Evolutionary conservation across 2,329 filamentous ascomycete genomes (phyloP), one percentile per base, ranked within the genome.

Genomic region (Neopestalotiopsis sp.): DNA sequence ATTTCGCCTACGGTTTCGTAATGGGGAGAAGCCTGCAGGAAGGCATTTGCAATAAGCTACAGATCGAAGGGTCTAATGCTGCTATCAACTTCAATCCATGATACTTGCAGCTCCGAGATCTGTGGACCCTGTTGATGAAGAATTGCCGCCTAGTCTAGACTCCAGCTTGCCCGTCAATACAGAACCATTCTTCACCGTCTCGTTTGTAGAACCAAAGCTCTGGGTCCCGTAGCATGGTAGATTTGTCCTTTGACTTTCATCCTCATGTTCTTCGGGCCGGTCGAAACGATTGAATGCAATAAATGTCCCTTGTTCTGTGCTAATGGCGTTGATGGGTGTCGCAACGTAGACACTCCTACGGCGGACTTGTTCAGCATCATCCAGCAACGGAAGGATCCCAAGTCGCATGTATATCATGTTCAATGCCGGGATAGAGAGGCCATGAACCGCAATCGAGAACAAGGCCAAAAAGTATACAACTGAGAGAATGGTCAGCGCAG

Each of bases 221-320:
- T 53, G 6, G 4, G n/a, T 20, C 17, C 45, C 0, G n/a, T 9
- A 17, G 4, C 17, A 53, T n/a, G 17, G 45, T 14, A 10, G n/a
- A n/a, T 20, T 20, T 20, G 45, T 6, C 5, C 45, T n/a, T 17
- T 20, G 9, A 3, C 5, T n/a, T 17, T 53, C 14, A 62, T 62
- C 59, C n/a, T 40, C 34, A 20, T n/a, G 13, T 12, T 62, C 30
- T 4, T 38, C n/a, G 5, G 59, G 59, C 5, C 59, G 59, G 20
- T 62, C 59, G 76, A 86, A 86, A 61, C 85, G 82, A 72, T 86
- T 86, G 73, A 84, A 85, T 1, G 82, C 82, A 45, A 85, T 80
- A 65, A 85, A 84, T 4, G 76, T 80, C 4, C 80, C 74, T 5
- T 69, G 68, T 61, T 83, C 80, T 14, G 72, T 74, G 10, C 79